Evolutionary conservation across 225 moss, liverwort and hornwort genomes (phyloP).

Genomic region (Neckera pumila): DNA sequence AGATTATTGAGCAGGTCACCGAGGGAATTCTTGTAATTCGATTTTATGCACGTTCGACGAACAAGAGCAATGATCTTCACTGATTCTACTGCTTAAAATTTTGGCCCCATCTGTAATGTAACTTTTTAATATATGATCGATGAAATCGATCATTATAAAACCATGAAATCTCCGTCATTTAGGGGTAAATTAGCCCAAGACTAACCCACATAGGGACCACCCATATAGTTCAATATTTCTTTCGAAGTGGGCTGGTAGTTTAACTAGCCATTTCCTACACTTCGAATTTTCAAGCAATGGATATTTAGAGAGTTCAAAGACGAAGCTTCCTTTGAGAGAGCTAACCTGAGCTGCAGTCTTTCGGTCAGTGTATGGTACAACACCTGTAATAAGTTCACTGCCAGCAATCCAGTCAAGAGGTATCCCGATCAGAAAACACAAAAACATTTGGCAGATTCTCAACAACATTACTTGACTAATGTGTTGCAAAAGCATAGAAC

Average conservation of each 20-base stretch:
- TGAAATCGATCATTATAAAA: not conserved
- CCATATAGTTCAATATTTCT: not conserved
- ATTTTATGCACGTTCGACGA: not conserved
- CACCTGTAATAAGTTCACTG: constrained; percentile 68
- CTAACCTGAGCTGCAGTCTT: constrained; percentile 62
- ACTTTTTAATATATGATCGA: not conserved
- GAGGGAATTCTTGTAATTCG: not conserved
- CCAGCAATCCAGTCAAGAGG: constrained; percentile 13
- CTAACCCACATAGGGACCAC: not conserved
- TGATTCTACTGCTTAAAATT: not conserved
- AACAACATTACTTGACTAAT: not conserved
- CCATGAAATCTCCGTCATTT: not conserved
- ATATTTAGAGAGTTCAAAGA: not conserved
- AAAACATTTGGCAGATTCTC: not conserved
- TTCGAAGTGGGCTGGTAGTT: not conserved
- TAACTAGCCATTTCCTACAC: not conserved
- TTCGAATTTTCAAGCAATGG: not conserved
- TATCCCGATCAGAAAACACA: not conserved
- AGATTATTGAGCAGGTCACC: not conserved
- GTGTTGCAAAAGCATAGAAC: not conserved
- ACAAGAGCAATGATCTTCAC: not conserved
- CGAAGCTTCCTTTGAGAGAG: not conserved
- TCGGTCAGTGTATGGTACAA: constrained; percentile 60
- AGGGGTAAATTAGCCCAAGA: not conserved
- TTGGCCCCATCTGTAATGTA: not conserved